A percentile compares a stretch with the other conserved stretches of the same genome.
Conservation (phyloP, 345 rosid species). For the Corymbia maculata region DNA sequence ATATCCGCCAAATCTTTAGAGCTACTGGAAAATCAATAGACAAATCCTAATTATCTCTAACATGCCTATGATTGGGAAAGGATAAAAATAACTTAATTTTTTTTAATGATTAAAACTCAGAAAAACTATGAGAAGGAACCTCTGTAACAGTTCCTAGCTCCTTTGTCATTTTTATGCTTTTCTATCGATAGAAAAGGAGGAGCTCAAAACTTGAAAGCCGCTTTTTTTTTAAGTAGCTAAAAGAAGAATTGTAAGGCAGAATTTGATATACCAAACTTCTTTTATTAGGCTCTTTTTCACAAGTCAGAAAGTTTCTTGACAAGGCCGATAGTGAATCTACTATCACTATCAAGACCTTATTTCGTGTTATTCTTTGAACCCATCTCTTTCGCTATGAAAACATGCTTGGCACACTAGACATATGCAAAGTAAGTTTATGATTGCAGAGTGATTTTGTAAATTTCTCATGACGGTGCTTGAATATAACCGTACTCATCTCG, state of each 20-base stretch:
- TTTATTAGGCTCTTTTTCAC: background rate
- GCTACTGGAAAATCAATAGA: too few relatives aligned
- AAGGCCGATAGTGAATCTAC: background rate
- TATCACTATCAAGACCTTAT: background rate
- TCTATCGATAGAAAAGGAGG: background rate
- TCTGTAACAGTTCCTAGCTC: background rate
- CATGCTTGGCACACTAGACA: background rate
- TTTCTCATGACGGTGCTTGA: background rate
- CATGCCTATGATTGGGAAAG: background rate
- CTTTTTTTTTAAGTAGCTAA: too few relatives aligned
- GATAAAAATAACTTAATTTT: background rate
- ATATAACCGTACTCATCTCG: background rate
- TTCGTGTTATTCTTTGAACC: background rate
- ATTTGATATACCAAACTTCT: background rate
- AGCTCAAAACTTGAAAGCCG: background rate
- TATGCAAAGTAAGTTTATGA: background rate
- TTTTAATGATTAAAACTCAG: background rate
- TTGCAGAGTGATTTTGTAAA: background rate
- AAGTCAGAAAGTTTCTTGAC: background rate
- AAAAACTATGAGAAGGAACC: background rate
- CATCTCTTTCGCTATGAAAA: background rate
- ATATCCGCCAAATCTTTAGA: too few relatives aligned
- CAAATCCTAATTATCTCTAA: too few relatives aligned
- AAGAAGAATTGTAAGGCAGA: background rate
- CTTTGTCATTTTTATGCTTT: background rate